Evolutionary conservation across 129 eudicot genomes (phyloP), one percentile per base, ranked within the genome.

Genomic region (Centrapalus pauciflorus): DNA sequence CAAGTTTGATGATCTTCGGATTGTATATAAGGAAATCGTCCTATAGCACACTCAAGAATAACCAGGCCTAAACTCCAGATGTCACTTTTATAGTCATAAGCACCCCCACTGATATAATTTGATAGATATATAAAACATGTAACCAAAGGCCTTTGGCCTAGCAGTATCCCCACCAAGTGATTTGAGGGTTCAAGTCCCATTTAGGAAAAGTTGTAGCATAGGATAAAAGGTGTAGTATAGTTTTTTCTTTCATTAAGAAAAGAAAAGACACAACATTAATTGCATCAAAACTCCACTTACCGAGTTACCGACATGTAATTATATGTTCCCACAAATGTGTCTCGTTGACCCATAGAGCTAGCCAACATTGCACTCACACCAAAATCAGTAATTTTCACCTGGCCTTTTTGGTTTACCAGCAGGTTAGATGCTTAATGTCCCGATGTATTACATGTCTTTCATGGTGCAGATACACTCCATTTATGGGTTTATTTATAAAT

Each of bases 321-420:
- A 32, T 88, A 93, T 12, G 98, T 93, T 71, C 98, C 98, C 67
- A 93, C 98, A 70, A 93, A 93, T 34, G 98, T 88, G 80, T 93
- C 96, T 0, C 98, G 77, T 70, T 93, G 95, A 46, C 98, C 98
- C 95, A 88, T 85, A 35, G 98, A 88, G 76, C 69, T 88, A n/a
- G 95, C 96, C 25, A 93, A 80, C 95, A 93, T 84, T 43, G 98
- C 98, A 82, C 98, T 93, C 11, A 93, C 98, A 56, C 98, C 98
- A 58, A 93, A 93, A 80, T 93, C 98, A 40, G 98, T 86, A 57
- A 93, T 93, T 75, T 93, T 93, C 13, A 93, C 95, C 76, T 93
- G 85, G 45, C 98, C 98, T 77, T 85, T 85, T 77, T 82, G 95
- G 82, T 93, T 93, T 38, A 93, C 92, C 3, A 93, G 94, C 74